Base-by-base conservation (phyloP, 2,329 filamentous ascomycete genomes). In the Talaromyces sp. region DNA sequence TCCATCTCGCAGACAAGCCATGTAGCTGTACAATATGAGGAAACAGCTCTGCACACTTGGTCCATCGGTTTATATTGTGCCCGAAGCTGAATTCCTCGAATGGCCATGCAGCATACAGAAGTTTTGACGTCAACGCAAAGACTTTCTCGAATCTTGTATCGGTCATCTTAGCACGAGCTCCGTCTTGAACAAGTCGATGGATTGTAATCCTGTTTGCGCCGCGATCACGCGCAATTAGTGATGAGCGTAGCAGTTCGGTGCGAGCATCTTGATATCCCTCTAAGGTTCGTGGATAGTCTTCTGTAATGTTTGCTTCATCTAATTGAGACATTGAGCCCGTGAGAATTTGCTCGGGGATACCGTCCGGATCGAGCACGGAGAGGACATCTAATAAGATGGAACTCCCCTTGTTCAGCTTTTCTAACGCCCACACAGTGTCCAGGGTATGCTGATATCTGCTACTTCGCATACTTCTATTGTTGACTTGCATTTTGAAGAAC, bases 51-150 rank as follows among this genome's bases (percentile, higher is more conserved):
- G 48, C 42, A 37, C 58, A 39, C 40, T 48, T 48, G 21, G 46
- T n/a, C 58, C 58, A 55, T 21, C 58, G 46, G 18, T 44, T 42
- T 21, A 61, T 39, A 18, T 55, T 48, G 25, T 55, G 40, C 33
- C 58, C 48, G 31, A 61, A 61, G 23, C 58, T 61, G 9, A 61
- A 61, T 16, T 44, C 23, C 25, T 61, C 58, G 44, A 54, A 61
- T 14, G 46, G 46, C 48, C 58, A 61, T 48, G 52, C 58, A 23
- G 23, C 37, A 31, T 35, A 54, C 5, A 42, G 7, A 35, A 61
- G 52, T 23, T 48, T 42, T 16, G 52, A 18, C 35, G 52, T 44
- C 12, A 48, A 61, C 31, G 46, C 52, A 31, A 61, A 61, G 5
- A n/a, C 46, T 11, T 61, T 23, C 35, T 28, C 52, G 11, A 61